A percentile compares a stretch with the other conserved stretches of the same genome.
Evolutionary conservation across 2,329 filamentous ascomycete species (phyloP).

Genomic region (Colletotrichum sp.): DNA sequence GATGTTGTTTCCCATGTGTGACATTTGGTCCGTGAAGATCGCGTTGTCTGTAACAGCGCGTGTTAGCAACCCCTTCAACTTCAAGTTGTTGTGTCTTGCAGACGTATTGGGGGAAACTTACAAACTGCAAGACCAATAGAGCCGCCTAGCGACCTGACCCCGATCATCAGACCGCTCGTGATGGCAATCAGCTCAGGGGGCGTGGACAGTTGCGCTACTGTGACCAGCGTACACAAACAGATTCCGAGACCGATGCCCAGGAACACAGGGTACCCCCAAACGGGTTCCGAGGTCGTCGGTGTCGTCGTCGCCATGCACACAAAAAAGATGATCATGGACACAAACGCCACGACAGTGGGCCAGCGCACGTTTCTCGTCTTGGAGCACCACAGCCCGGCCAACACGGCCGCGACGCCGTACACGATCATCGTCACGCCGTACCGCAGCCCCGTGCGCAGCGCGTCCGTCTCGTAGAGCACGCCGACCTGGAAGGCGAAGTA

Average conservation of each 20-base stretch:
- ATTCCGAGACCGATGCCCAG: conserved; percentile 39
- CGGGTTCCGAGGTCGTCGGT: conserved; percentile 21
- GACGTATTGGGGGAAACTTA: background rate
- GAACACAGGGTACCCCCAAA: conserved; percentile 42
- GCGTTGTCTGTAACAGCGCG: conserved; percentile 26
- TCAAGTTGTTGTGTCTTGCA: background rate
- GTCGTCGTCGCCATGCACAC: conserved; percentile 37
- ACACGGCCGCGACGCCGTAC: conserved; percentile 29
- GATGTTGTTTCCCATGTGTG: conserved; percentile 32
- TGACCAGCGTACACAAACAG: conserved; percentile 36
- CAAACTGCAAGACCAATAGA: conserved; percentile 40
- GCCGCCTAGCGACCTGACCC: conserved; percentile 40
- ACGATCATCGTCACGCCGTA: conserved; percentile 38
- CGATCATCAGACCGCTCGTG: conserved; percentile 41
- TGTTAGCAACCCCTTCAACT: background rate
- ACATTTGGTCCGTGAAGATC: conserved; percentile 30
- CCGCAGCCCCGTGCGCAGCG: conserved; percentile 33
- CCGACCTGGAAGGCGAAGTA: conserved; percentile 45
- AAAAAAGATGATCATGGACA: conserved; percentile 36
- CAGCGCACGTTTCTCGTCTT: conserved; percentile 30
- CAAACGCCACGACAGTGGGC: conserved; percentile 28
- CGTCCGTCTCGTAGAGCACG: conserved; percentile 39
- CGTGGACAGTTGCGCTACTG: conserved; percentile 40
- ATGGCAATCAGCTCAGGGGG: conserved; percentile 42
- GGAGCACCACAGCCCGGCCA: conserved; percentile 35